These are phyloP conservation scores for Ilyonectria destructans DNA, from an alignment of 2,329 filamentous ascomycete genomes.

Conservation along the genomic window DNA sequence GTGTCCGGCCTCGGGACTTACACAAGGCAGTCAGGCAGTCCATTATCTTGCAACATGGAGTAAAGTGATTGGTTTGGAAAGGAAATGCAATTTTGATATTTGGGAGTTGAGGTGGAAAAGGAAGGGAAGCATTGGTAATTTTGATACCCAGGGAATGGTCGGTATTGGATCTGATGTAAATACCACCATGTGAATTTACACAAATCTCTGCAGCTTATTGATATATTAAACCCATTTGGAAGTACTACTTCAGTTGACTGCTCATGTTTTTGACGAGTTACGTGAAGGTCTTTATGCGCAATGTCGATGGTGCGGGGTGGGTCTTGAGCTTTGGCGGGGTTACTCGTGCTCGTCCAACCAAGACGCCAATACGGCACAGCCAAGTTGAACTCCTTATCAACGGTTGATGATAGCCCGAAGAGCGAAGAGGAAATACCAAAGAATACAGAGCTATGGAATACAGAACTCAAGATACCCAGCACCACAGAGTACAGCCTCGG, in stretches of 20 bases:
- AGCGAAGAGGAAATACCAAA: not conserved
- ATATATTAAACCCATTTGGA: not conserved
- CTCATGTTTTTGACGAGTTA: not conserved
- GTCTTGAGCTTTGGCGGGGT: not conserved
- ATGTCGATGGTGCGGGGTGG: not conserved
- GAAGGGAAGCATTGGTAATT: constrained; percentile 19
- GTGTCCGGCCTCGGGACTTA: constrained; percentile 58
- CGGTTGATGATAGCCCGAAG: not conserved
- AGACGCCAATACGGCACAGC: not conserved
- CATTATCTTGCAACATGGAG: constrained; percentile 32
- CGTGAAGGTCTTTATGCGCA: not conserved
- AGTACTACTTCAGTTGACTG: not conserved
- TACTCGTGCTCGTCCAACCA: not conserved
- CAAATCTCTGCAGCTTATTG: not conserved
- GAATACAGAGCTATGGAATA: constrained; percentile 59
- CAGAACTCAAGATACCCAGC: constrained; percentile 43
- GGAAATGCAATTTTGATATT: too few relatives aligned
- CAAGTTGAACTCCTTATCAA: not conserved
- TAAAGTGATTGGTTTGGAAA: not conserved
- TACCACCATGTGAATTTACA: not conserved
- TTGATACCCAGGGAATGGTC: constrained; percentile 23
- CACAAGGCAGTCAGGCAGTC: constrained; percentile 49
- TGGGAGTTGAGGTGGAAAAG: not conserved
- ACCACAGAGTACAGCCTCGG: constrained; percentile 63
- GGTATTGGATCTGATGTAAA: constrained; percentile 9